Evolutionary conservation across 306 rosid genomes (phyloP), one percentile per base, ranked within the genome.

Genomic region (Corylus avellana): DNA sequence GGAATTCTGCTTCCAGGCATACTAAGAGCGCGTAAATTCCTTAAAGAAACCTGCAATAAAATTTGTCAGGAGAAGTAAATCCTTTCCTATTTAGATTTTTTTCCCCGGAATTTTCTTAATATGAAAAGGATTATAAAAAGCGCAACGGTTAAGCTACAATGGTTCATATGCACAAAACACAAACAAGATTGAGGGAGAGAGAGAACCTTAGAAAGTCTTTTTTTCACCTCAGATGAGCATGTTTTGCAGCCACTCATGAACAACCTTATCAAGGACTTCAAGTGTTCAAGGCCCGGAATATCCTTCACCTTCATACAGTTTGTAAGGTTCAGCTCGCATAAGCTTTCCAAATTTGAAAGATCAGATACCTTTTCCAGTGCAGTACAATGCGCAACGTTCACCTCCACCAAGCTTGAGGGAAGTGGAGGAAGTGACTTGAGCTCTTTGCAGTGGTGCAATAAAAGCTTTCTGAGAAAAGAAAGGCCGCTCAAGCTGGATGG

Each of bases 1-100:
- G 97, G 97, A 64, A 92, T 78, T 72, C 54, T 79, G 66, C 78
- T 76, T 81, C 97, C 94, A 4, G 91, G 97, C 81, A 87, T 92
- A 70, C 86, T 87, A 78, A 92, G 78, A 82, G 74, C 84, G 62
- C 58, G 59, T 57, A 87, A 47, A 58, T 92, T 88, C 86, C 91
- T 88, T 74, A 90, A 29, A 61, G 87, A 81, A 25, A 80, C 78
- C 97, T 92, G 88, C 83, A 72, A 75, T 17, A 25, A 13, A 84
- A 58, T 20, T 46, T 69, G 7, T 49, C 29, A 27, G 32, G 57
- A 74, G 51, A 66, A 39, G 8, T 3, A 37, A 67, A 39, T 16
- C 5, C 50, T 7, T 1, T 3, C 5, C 11, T 53, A 5, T 53
- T 16, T 16, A 53, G 10, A 51, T 14, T 4, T 51, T 51, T 50